Conservation (phyloP, 768 basidiomycete genomes). For the Boletus reticuloceps region DNA sequence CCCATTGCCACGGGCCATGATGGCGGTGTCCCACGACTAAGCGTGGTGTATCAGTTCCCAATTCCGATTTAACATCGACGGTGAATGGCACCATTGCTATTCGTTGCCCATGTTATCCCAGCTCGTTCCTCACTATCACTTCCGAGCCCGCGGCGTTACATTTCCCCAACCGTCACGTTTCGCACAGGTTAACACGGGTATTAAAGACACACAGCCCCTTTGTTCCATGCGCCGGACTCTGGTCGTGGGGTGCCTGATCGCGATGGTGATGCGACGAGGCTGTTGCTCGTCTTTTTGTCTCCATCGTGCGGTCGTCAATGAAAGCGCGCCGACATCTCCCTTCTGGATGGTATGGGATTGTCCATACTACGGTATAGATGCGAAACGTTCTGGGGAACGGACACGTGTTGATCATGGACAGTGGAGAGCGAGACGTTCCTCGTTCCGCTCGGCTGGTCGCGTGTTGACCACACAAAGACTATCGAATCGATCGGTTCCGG, state of each 20-base stretch:
- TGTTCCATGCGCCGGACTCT: neutral
- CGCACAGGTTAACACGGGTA: neutral
- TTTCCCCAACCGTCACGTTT: neutral
- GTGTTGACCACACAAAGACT: neutral
- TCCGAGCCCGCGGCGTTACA: neutral
- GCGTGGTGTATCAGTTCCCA: too few species aligned
- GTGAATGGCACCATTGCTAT: neutral
- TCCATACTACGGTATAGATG: neutral
- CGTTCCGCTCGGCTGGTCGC: too few species aligned
- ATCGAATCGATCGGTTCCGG: too few species aligned
- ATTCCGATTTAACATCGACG: neutral
- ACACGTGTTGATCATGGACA: too few species aligned
- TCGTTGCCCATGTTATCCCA: too few species aligned
- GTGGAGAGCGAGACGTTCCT: too few species aligned
- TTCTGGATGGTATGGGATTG: neutral
- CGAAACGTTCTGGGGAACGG: too few species aligned
- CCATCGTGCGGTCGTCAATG: constrained; percentile 8
- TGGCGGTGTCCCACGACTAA: too few species aligned
- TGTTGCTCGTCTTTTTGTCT: neutral
- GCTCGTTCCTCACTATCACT: neutral
- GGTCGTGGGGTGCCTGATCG: constrained; percentile 11
- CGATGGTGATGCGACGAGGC: constrained; percentile 10
- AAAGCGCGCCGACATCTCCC: neutral
- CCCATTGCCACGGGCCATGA: too few species aligned
- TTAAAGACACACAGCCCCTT: constrained; percentile 1